Evolutionary conservation across 169 alveolate species (phyloP), one percentile per base, ranked within the genome.

Genomic region (Plasmodium cynomolgi): DNA sequence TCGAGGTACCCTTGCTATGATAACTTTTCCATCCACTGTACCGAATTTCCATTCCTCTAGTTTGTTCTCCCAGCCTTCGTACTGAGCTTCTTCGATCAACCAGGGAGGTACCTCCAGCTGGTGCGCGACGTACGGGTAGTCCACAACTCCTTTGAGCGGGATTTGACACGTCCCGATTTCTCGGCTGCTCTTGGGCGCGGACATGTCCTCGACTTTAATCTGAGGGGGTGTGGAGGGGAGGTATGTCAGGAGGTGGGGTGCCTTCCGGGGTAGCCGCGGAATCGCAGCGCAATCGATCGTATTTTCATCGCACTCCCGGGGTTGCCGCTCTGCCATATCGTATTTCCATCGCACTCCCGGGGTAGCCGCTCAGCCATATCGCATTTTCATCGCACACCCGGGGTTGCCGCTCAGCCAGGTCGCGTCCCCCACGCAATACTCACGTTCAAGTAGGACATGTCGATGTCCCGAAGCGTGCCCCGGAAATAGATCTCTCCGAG

Each of bases 391-490:
- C 7, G 58, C 11, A 11, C 58, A 0, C 3, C 58, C 58, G 17
- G 54, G 54, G 54, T n/a, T n/a, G n/a, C n/a, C n/a, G n/a, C n/a
- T n/a, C 0, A 41, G 54, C 54, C 54, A 41, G n/a, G n/a, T 6
- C 1, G 54, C 54, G 8, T 4, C 54, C 15, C 4, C 62, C 26
- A 13, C 26, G 62, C 5, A 26, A 13, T n/a, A 31, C 58, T 85
- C 68, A 85, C 93, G 23, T 44, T 41, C 33, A 97, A 84, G 68
- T 96, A 96, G 41, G 98, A 92, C 50, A 96, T 92, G 58, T 96
- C 97, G 26, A 97, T 90, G 44, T 97, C 98, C 75, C 96, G 88
- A 39, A 96, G 84, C 7, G 98, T 97, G 3, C 98, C 98, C 68
- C 98, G 93, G 73, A 96, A 96, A 39, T 94, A 85, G 5, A 97